phyloP scores from a whole-genome alignment of 257 asterid genomes.

The Cynanchum wilfordii region DNA sequence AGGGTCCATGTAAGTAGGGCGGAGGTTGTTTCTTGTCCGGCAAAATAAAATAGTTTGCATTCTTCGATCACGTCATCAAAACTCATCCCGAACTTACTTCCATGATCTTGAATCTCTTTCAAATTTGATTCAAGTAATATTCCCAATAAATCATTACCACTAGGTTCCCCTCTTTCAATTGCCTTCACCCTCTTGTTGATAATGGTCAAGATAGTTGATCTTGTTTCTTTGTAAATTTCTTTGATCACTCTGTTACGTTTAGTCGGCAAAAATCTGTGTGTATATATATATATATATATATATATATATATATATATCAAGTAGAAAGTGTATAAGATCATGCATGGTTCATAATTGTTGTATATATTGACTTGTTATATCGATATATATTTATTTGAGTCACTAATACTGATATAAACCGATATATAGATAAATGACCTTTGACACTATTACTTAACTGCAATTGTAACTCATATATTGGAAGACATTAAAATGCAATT shows the following conservation, averaged over 20 bases:
- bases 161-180: conserved; percentile 10
- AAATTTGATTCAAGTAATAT: conserved; percentile 21
- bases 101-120: conserved; percentile 15
- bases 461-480: too few species aligned
- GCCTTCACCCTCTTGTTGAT: too few species aligned
- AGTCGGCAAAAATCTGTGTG: conserved; percentile 32
- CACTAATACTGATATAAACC: too few species aligned
- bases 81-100: conserved; percentile 17
- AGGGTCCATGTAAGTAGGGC: conserved; percentile 37
- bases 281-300: neutral
- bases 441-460: too few species aligned
- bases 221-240: conserved; percentile 10
- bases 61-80: conserved; percentile 27
- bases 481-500: too few species aligned
- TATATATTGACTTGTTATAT: too few species aligned
- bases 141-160: conserved; percentile 16
- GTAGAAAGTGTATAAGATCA: neutral
- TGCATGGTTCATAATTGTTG: too few species aligned
- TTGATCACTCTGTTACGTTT: conserved; percentile 38
- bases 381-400: too few species aligned
- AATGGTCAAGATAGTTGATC: too few species aligned
- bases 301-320: neutral
- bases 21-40: conserved; percentile 44
- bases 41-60: conserved; percentile 48
- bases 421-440: too few species aligned